A percentile compares a stretch with the other conserved stretches of the same genome.
phyloP scores from a whole-genome alignment of 495 filamentous ascomycete genomes.

The Daldinia loculata region DNA sequence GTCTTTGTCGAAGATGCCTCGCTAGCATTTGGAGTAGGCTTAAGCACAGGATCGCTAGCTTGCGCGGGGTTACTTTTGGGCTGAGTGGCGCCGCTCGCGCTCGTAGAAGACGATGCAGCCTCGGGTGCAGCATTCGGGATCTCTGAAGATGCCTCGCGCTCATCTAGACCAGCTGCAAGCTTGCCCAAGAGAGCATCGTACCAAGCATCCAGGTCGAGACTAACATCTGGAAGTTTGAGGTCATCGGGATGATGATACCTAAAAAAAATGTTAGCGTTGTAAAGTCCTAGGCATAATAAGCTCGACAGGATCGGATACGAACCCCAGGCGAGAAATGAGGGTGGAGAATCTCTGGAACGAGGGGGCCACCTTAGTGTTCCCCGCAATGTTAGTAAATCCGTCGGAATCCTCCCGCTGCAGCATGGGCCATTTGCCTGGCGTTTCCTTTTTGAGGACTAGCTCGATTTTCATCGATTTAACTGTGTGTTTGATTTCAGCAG shows the following conservation, averaged over 20 bases:
- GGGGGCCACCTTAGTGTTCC: slow-evolving; percentile 7
- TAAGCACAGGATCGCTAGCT: slow-evolving; percentile 45
- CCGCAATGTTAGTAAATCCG: slow-evolving; percentile 32
- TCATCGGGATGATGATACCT: slow-evolving; percentile 31
- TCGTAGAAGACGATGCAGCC: slow-evolving; percentile 2
- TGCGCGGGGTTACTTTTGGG: slow-evolving; percentile 15
- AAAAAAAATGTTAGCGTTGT: slow-evolving; percentile 12
- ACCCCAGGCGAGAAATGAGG: slow-evolving; percentile 30
- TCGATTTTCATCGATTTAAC: slow-evolving; percentile 87
- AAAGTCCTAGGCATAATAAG: not conserved
- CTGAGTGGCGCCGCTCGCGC: slow-evolving; percentile 3
- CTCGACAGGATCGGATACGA: slow-evolving; percentile 21
- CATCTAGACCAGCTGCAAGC: slow-evolving; percentile 23
- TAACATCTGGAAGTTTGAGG: slow-evolving; percentile 27
- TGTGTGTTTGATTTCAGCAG: slow-evolving; percentile 64
- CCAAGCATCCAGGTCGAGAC: slow-evolving; percentile 20
- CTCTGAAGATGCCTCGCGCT: slow-evolving; percentile 1
- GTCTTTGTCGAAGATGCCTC: slow-evolving; percentile 19
- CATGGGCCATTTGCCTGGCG: slow-evolving; percentile 76
- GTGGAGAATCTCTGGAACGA: slow-evolving; percentile 30
- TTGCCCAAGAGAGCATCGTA: slow-evolving; percentile 33
- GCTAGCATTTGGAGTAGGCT: slow-evolving; percentile 34
- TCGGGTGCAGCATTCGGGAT: slow-evolving; percentile 19
- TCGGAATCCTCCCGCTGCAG: slow-evolving; percentile 65
- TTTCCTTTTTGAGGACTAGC: slow-evolving; percentile 74